Evolutionary conservation across 2,329 filamentous ascomycete species (phyloP).

Genomic region (Paraphaeosphaeria sporulosa): DNA sequence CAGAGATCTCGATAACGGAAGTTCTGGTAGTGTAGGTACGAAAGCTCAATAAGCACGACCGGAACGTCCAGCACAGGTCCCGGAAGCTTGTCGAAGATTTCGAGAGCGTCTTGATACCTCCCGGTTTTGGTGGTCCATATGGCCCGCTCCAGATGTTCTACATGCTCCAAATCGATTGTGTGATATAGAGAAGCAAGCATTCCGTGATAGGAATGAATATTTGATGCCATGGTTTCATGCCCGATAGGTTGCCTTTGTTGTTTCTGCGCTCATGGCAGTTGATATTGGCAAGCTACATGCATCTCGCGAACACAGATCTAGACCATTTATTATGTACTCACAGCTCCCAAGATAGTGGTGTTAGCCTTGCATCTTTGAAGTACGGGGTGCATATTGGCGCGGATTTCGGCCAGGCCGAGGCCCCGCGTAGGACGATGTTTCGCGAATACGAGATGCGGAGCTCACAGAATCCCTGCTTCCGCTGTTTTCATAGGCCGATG

Average conservation of each 20-base stretch:
- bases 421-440: neutral
- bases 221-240: neutral
- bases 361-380: neutral
- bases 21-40: neutral
- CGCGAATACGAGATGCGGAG: neutral
- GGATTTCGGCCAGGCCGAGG: neutral
- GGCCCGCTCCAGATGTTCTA: neutral
- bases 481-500: neutral
- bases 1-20: constrained; percentile 2
- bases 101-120: neutral
- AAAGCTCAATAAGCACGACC: constrained; percentile 2
- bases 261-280: neutral
- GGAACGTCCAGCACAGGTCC: neutral
- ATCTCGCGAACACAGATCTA: neutral
- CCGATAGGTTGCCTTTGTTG: neutral
- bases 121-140: constrained; percentile 1
- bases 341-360: neutral
- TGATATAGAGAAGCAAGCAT: neutral
- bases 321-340: neutral
- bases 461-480: neutral
- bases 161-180: neutral
- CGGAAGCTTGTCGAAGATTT: neutral
- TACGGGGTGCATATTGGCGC: neutral
- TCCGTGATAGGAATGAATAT: neutral
- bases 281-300: neutral